These are phyloP conservation scores for Populus ilicifolia DNA, from an alignment of 345 rosid genomes.

Conservation along the genomic window DNA sequence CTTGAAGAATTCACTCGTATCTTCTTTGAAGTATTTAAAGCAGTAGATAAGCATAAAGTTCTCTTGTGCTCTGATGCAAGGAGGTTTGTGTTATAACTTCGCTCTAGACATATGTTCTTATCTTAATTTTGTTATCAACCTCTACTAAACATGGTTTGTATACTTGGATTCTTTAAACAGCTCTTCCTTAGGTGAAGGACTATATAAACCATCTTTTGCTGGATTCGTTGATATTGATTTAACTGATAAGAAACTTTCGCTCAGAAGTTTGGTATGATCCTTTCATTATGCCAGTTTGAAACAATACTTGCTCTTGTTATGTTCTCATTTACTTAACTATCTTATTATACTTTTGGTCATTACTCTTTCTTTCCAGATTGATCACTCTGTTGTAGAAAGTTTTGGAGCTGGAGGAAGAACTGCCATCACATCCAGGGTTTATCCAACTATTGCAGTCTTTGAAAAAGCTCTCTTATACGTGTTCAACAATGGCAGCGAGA, in stretches of 20 bases:
- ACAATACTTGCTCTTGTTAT: background rate
- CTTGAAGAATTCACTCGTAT: constrained; percentile 74
- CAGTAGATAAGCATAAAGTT: constrained; percentile 36
- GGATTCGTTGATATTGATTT: constrained; percentile 71
- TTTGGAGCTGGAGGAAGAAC: constrained; percentile 71
- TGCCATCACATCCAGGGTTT: constrained; percentile 68
- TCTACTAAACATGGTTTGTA: background rate
- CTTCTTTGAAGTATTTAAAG: constrained; percentile 69
- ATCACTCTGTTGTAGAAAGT: constrained; percentile 72
- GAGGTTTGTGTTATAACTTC: constrained; percentile 29
- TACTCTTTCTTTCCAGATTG: constrained; percentile 38
- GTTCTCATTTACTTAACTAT: background rate
- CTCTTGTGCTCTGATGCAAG: constrained; percentile 82
- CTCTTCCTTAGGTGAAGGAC: constrained; percentile 38
- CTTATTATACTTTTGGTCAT: background rate
- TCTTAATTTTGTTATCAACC: background rate
- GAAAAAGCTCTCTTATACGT: constrained; percentile 54
- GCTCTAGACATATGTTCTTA: background rate
- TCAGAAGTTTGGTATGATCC: constrained; percentile 55
- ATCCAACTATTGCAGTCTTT: constrained; percentile 53
- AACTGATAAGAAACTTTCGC: constrained; percentile 47
- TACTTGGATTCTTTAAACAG: constrained; percentile 18
- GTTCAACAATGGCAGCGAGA: constrained; percentile 67
- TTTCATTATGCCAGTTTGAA: background rate
- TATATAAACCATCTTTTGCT: constrained; percentile 69